A percentile compares a stretch with the other conserved stretches of the same genome.
These are phyloP conservation scores for Pseudocercospora fijiensis DNA, from an alignment of 2,329 filamentous ascomycete genomes.

Conservation along the genomic window DNA sequence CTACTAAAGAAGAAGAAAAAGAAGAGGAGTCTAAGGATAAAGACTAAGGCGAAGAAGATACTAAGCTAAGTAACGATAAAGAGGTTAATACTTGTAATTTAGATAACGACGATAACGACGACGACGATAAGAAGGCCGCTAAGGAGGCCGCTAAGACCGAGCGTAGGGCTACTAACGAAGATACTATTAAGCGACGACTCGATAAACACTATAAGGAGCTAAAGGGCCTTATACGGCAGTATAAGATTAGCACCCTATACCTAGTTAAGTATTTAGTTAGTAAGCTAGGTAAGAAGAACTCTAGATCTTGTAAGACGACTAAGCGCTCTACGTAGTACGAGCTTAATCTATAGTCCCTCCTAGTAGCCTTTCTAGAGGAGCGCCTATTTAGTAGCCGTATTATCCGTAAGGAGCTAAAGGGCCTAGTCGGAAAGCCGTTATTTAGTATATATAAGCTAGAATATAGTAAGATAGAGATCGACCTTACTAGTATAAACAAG, in stretches of 20 bases:
- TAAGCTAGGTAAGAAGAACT: background rate
- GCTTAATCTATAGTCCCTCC: background rate
- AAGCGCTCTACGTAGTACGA: background rate
- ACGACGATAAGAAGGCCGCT: background rate
- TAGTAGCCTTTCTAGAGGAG: background rate
- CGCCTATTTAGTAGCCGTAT: background rate
- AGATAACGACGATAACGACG: background rate
- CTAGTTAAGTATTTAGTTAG: background rate
- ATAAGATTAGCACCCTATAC: background rate
- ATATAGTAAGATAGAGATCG: background rate
- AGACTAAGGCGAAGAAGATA: too few species aligned
- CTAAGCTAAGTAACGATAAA: too few species aligned
- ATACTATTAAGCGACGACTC: background rate
- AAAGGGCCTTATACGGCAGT: background rate
- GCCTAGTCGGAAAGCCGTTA: background rate
- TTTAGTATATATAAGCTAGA: background rate
- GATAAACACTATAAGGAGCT: background rate
- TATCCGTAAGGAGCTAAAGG: background rate
- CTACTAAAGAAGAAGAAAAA: too few species aligned
- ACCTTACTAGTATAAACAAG: background rate
- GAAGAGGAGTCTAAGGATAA: too few species aligned
- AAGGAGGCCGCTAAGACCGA: background rate
- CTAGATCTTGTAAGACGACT: background rate
- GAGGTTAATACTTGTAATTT: too few species aligned
- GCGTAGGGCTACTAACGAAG: too few species aligned